phyloP scores from a whole-genome alignment of 768 basidiomycete genomes.

The Mycena leptocephala region DNA sequence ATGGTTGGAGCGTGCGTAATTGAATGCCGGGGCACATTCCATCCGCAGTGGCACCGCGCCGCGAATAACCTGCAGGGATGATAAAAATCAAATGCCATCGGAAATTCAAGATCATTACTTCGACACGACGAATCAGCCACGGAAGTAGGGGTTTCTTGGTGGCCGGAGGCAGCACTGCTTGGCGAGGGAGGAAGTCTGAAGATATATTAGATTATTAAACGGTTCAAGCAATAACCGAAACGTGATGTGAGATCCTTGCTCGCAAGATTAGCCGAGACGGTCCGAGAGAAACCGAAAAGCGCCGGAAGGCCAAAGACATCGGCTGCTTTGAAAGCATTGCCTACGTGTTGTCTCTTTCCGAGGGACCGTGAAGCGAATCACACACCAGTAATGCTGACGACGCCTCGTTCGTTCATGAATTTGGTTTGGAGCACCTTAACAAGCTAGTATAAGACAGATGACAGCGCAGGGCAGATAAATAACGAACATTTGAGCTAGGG shows the following conservation, averaged over 20 bases:
- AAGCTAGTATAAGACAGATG: background rate
- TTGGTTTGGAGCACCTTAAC: conserved; percentile 88
- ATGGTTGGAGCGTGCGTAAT: conserved; percentile 90
- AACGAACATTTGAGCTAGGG: conserved; percentile 83
- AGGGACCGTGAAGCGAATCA: background rate
- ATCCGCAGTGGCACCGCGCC: conserved; percentile 85
- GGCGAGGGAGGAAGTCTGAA: conserved; percentile 87
- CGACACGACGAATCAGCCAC: conserved; percentile 90
- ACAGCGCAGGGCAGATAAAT: background rate
- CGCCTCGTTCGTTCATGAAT: conserved; percentile 92
- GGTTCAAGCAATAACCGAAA: background rate
- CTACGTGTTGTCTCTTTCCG: background rate
- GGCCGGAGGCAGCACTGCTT: conserved; percentile 49
- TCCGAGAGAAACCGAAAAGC: too few species aligned
- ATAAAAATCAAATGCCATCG: background rate
- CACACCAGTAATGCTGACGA: conserved; percentile 85
- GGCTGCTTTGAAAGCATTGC: background rate
- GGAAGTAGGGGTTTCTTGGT: conserved; percentile 78
- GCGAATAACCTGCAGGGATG: conserved; percentile 76
- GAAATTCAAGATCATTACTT: conserved; percentile 54
- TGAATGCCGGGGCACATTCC: conserved; percentile 97
- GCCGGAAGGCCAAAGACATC: background rate
- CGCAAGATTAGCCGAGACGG: background rate
- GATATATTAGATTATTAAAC: conserved; percentile 23
- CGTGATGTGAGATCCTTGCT: background rate